Conservation (phyloP, 768 basidiomycete genomes). For the Pleurotus tuoliensis region DNA sequence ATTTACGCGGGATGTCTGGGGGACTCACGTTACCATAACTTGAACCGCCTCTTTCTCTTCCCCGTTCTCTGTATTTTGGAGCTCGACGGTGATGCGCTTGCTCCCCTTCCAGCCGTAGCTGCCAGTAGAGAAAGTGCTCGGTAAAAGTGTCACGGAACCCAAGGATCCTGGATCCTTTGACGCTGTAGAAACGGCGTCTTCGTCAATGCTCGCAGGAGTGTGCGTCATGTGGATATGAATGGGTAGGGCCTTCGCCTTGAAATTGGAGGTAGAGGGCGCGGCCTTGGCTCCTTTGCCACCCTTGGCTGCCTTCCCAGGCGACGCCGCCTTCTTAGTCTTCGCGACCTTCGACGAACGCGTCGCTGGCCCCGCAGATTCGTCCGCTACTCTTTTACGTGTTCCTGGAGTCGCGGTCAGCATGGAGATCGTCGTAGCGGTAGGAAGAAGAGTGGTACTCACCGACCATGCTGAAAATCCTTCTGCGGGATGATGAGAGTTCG, state of each 20-base stretch:
- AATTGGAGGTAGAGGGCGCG: constrained; percentile 43
- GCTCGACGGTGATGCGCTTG: constrained; percentile 62
- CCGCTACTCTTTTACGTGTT: constrained; percentile 38
- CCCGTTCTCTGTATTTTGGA: constrained; percentile 46
- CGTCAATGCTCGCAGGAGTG: constrained; percentile 48
- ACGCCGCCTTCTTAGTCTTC: constrained; percentile 38
- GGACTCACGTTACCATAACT: constrained; percentile 67
- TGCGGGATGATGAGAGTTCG: neutral
- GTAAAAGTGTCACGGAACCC: constrained; percentile 49
- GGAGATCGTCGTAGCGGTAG: no score
- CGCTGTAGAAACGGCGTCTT: constrained; percentile 28
- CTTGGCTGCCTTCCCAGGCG: constrained; percentile 31
- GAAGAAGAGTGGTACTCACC: neutral
- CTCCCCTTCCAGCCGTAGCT: constrained; percentile 85
- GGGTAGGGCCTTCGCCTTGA: constrained; percentile 65
- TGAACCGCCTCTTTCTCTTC: constrained; percentile 62
- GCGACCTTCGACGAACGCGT: constrained; percentile 48
- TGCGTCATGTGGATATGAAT: constrained; percentile 66
- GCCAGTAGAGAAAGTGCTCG: constrained; percentile 65
- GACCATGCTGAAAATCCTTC: neutral
- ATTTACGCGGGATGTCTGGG: neutral
- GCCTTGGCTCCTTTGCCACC: constrained; percentile 40
- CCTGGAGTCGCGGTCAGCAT: neutral
- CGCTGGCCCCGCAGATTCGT: constrained; percentile 26
- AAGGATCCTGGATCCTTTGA: constrained; percentile 59